Conservation (phyloP, 805 yeast genomes). For the Pichia phayaonensis region DNA sequence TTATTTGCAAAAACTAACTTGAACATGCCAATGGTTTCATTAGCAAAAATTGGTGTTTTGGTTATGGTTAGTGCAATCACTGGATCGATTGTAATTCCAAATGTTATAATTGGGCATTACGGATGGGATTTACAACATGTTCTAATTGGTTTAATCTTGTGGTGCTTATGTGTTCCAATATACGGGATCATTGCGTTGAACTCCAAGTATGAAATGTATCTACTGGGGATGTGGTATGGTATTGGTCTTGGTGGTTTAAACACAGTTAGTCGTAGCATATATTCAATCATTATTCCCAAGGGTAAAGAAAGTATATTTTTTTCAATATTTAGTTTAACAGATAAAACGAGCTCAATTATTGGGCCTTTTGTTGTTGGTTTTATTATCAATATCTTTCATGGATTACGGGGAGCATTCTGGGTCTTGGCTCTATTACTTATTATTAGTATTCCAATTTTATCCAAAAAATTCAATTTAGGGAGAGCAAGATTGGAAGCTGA, state of each 20-base stretch:
- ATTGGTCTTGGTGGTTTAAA: slow-evolving; percentile 65
- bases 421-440: slow-evolving; percentile 47
- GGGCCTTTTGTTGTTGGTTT: slow-evolving; percentile 72
- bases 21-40: slow-evolving; percentile 57
- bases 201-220: slow-evolving; percentile 59
- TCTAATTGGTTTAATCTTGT: slow-evolving; percentile 43
- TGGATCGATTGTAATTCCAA: slow-evolving; percentile 58
- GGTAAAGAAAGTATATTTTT: slow-evolving; percentile 74
- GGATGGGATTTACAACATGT: slow-evolving; percentile 39
- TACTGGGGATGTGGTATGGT: slow-evolving; percentile 70
- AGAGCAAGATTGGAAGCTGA: slow-evolving; percentile 6
- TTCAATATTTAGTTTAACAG: slow-evolving; percentile 69
- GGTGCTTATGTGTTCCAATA: slow-evolving; percentile 62
- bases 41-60: slow-evolving; percentile 58
- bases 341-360: slow-evolving; percentile 68
- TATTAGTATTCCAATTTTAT: slow-evolving; percentile 50
- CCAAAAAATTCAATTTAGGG: slow-evolving; percentile 37
- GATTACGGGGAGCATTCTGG: slow-evolving; percentile 66
- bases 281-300: slow-evolving; percentile 59
- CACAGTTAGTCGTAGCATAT: slow-evolving; percentile 61
- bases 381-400: slow-evolving; percentile 65
- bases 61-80: slow-evolving; percentile 60
- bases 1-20: slow-evolving; percentile 66
- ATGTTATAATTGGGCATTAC: slow-evolving; percentile 30
- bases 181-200: slow-evolving; percentile 65